Evolutionary conservation across 2,329 filamentous ascomycete genomes (phyloP).

Genomic region (Stachybotrys elegans): DNA sequence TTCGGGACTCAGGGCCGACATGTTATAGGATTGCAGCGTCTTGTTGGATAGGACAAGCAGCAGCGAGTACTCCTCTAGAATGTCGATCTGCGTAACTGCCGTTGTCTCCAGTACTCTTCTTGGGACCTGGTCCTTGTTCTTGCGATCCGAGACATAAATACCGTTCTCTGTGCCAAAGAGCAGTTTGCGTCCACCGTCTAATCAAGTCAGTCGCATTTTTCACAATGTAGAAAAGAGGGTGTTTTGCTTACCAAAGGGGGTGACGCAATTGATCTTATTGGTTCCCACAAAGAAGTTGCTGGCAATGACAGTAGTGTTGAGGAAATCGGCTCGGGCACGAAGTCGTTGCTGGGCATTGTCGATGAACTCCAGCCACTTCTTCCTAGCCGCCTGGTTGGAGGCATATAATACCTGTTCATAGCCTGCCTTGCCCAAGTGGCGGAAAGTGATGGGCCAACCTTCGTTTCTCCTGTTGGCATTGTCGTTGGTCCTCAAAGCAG

Average conservation of each 20-base stretch:
- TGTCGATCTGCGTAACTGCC: conserved; percentile 90
- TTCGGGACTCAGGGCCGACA: conserved; percentile 79
- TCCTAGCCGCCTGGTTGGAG: conserved; percentile 75
- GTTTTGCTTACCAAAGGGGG: conserved; percentile 78
- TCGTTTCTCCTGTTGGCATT: conserved; percentile 59
- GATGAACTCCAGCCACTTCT: conserved; percentile 97
- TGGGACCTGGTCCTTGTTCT: conserved; percentile 76
- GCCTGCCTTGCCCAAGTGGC: conserved; percentile 89
- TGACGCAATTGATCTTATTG: conserved; percentile 90
- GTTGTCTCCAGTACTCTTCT: conserved; percentile 80
- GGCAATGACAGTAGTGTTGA: conserved; percentile 65
- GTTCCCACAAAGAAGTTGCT: conserved; percentile 55
- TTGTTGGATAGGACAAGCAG: conserved; percentile 90
- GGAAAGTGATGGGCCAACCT: conserved; percentile 92
- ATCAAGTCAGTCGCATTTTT: conserved; percentile 12
- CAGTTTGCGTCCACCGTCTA: conserved; percentile 90
- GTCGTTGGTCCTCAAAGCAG: conserved; percentile 42
- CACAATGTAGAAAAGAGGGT: conserved; percentile 2
- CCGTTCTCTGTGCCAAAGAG: conserved; percentile 93
- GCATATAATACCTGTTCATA: conserved; percentile 91
- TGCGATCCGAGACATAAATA: conserved; percentile 87
- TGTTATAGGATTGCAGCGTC: conserved; percentile 81
- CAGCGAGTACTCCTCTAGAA: conserved; percentile 90
- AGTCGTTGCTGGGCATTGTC: conserved; percentile 84
- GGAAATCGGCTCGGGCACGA: conserved; percentile 84